Base-by-base conservation (phyloP, 1,139 yeast genomes). In the Blastobotrys arbuscula region DNA sequence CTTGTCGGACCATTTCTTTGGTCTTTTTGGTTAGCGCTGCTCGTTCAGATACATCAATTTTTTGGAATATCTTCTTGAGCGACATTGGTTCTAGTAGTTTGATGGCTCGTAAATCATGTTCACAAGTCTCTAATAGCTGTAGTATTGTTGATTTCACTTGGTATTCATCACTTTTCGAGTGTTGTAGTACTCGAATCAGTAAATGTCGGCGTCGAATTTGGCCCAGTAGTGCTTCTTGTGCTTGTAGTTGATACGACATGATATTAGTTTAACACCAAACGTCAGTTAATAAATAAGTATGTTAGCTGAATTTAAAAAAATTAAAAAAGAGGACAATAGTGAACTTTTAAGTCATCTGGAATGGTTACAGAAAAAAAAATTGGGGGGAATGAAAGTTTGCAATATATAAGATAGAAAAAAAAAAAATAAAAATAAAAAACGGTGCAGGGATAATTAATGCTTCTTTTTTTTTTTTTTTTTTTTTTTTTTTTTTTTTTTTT, bases 201-300 rank as follows among this genome's bases (percentile, higher is more conserved):
- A 23, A 30, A 26, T 44, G 47, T 18, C 47, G 37, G 16, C 47
- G 37, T 31, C 21, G 15, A 16, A 44, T 42, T 30, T 37, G 42
- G 7, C 18, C 18, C 23, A 44, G 23, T 31, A 44, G 19, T 8
- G 35, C 39, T 30, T 30, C 24, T 12, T 42, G 45, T 16, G 42
- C 33, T 19, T 2, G 18, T 28, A 9, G 10, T 12, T 28, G 5
- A 12, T 28, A n/a, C 4, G n/a, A 12, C 31, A 28, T 28, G 10
- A 5, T 4, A n/a, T 28, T 28, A 24, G 28, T 24, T 24, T 7
- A 10, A 7, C 10, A 7, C 9, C 9, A 10, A 7, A 7, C 7
- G 28, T 7, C 7, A 24, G 28, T 7, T 24, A 24, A 24, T 24
- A 24, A 24, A 24, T 24, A 24, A 24, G 10, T 24, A 24, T 24